Evolutionary conservation across 2,329 filamentous ascomycete genomes (phyloP), one percentile per base, ranked within the genome.

Genomic region (Alternaria infectoria): DNA sequence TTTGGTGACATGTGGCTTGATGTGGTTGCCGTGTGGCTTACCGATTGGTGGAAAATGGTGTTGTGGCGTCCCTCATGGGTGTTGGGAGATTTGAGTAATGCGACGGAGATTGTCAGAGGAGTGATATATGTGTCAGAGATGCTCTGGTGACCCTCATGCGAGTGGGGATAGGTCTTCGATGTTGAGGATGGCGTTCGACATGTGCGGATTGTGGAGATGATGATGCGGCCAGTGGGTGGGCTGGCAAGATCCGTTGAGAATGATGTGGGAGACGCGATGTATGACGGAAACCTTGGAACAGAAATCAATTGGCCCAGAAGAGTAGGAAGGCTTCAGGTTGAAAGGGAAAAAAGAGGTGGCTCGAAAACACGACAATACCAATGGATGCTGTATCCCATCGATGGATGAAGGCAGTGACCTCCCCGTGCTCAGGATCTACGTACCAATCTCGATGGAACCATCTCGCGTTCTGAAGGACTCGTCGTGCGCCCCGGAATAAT

Each of bases 1-100:
- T 49, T 54, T 50, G 36, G 40, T 23, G 19, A 49, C 28, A 26
- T 28, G 54, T 28, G 25, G 54, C 21, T 40, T 46, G 44, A 19
- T 13, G 21, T 54, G 32, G 19, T 32, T 32, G 32, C 7, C 19
- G 26, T 25, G 19, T 45, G 21, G 43, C 26, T 17, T 28, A n/a
- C 54, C 47, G 47, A 62, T 62, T 62, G 60, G 60, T 59, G 60
- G 56, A 62, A 36, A 62, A 62, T 17, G 21, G 8, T 5, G 8
- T 19, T 44, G 60, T 62, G 56, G 60, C 60, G 50, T 25, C 32
- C 32, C 17, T 13, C 17, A 17, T 26, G 32, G 9, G 8, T 10
- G 47, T 30, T 47, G 44, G 30, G 49, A 54, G 12, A 50, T 55
- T 49, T 55, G 9, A 43, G 8, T 28, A 17, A 25, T 17, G 17